Conservation (phyloP, 345 rosid genomes). For the Citrus trifoliata region DNA sequence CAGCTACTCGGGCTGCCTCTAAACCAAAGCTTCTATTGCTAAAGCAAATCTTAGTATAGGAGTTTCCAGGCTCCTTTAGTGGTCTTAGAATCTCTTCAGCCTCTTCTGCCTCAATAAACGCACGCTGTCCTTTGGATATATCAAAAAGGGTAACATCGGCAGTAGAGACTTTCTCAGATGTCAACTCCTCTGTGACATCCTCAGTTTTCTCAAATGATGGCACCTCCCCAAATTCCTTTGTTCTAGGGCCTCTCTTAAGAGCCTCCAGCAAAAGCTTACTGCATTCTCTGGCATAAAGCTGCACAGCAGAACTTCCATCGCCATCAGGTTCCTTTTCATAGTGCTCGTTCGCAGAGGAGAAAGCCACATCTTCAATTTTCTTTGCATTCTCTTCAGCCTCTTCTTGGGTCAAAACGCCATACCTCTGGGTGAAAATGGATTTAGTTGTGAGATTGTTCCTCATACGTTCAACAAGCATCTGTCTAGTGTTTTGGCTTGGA, state of each 20-base stretch:
- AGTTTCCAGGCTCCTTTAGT: slow-evolving; percentile 65
- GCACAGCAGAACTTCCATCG: slow-evolving; percentile 91
- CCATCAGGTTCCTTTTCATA: slow-evolving; percentile 94
- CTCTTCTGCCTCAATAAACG: slow-evolving; percentile 74
- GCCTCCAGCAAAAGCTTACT: slow-evolving; percentile 79
- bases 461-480: slow-evolving; percentile 64
- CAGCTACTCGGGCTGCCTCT: slow-evolving; percentile 77
- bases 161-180: slow-evolving; percentile 28
- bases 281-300: slow-evolving; percentile 92
- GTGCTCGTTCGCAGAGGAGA: slow-evolving; percentile 54
- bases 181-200: slow-evolving; percentile 13
- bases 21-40: slow-evolving; percentile 86
- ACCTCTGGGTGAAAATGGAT: slow-evolving; percentile 80
- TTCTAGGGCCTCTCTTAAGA: slow-evolving; percentile 62
- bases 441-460: slow-evolving; percentile 65
- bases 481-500: slow-evolving; percentile 68
- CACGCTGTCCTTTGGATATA: slow-evolving; percentile 65
- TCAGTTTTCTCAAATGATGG: slow-evolving; percentile 24
- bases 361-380: slow-evolving; percentile 71
- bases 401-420: slow-evolving; percentile 64
- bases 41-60: slow-evolving; percentile 78
- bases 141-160: slow-evolving; percentile 54
- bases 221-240: slow-evolving; percentile 19
- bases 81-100: slow-evolving; percentile 78
- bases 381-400: slow-evolving; percentile 81